Evolutionary conservation across 805 yeast genomes (phyloP), one percentile per base, ranked within the genome.

Genomic region (Tetrapisispora nanseiensis): DNA sequence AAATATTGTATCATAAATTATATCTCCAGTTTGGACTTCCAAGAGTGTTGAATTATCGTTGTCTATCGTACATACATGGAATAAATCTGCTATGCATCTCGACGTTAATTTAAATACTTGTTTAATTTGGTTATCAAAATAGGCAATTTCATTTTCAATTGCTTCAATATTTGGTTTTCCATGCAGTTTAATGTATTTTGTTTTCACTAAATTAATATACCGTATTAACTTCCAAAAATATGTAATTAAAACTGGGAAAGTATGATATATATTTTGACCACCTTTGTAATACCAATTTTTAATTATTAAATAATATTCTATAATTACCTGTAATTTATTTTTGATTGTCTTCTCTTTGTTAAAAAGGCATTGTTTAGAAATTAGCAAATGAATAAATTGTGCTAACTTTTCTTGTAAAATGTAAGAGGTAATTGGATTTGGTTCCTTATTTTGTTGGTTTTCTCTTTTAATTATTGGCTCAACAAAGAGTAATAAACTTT

Each of bases 241-340:
- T 40, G 78, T 71, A 22, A 87, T 74, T 33, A 90, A 63, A 1
- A 95, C 74, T 4, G 95, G 95, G 56, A 80, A 84, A 0, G 92
- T 81, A 24, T 22, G 26, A 29, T 21, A 27, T 33, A 78, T 71
- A 49, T 78, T 76, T 27, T 61, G 66, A 1, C 70, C 56, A n/a
- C 81, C 81, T 38, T 52, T 55, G 21, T 47, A 49, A 19, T 45
- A 50, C 51, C 51, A 49, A 39, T 48, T 55, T 35, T 49, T 56
- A 19, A 59, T 39, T 3, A 48, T 57, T 50, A 49, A 62, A 59
- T 23, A 76, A 68, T 53, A 77, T 74, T 56, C 60, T 10, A 51
- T 45, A 44, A 42, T 19, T 34, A 32, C n/a, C 16, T 29, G 21
- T 7, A 37, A 16, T 37, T 22, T 29, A 4, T 37, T 29, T 22